Evolutionary conservation across 2,329 filamentous ascomycete species (phyloP), one percentile per base, ranked within the genome.

Genomic region (Fusarium circinatum): DNA sequence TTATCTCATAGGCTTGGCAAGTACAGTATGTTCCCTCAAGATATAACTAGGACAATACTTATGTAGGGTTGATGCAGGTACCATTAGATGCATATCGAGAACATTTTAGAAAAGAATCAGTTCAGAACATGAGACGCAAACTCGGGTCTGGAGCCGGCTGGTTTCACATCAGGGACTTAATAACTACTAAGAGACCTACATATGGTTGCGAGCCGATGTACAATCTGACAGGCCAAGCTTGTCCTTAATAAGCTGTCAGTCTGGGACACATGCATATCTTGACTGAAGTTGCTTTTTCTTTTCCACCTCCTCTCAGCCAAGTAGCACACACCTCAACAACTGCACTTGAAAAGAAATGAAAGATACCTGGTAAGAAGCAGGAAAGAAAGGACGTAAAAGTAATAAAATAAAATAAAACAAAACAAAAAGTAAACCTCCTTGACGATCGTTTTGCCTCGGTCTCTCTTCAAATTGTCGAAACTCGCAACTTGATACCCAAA

Each of bases 401-500:
- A 51, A 34, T 34, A 34, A 34, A 32, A 32, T 13, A 36, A 36
- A 32, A 51, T 18, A 32, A 14, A 32, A 14, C 7, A 32, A 30
- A 32, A 49, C n/a, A 32, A 34, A 51, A 49, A 28, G 30, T 15
- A n/a, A 36, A 22, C n/a, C 39, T 70, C 51, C 15, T 47, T 52
- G 30, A 41, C 36, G 18, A 58, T 39, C 9, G 20, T n/a, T 62
- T 24, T 57, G 47, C 47, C 51, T 30, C 58, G 47, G 42, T 62
- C 45, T 44, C 41, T 38, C 32, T 64, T 70, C 26, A 32, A 59
- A 34, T 47, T 62, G 36, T 51, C 42, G 42, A 75, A 70, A 65
- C 66, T 76, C 74, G 74, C 62, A 76, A 76, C 62, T 68, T 62
- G 64, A 51, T 71, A 69, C 68, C 65, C 57, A 67, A 70, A 75